phyloP scores from a whole-genome alignment of 225 moss, liverwort and hornwort species.

The Physcomitrium patens region DNA sequence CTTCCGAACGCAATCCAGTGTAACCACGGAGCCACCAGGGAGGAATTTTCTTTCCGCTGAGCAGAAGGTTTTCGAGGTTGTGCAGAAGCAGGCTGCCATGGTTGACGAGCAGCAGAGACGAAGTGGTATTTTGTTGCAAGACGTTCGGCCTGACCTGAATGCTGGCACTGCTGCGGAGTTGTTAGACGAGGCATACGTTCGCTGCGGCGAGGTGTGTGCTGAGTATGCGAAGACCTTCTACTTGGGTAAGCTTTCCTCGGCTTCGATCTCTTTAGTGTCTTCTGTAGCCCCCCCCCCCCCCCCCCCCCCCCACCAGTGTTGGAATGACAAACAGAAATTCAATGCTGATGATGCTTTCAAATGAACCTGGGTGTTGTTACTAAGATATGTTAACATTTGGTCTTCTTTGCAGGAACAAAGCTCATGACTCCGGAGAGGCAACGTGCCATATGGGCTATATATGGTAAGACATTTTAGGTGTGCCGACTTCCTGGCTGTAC shows the following conservation, averaged over 20 bases:
- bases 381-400: neutral
- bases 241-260: conserved; percentile 51
- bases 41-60: conserved; percentile 47
- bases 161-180: conserved; percentile 46
- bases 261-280: neutral
- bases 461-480: conserved; percentile 42
- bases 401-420: conserved; percentile 67
- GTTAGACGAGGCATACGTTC: conserved; percentile 70
- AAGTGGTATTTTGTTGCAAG: conserved; percentile 13
- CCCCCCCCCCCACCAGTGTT: no score
- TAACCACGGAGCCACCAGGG: conserved; percentile 19
- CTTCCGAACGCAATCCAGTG: conserved; percentile 17
- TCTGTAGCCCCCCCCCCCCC: no score
- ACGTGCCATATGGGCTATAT: conserved; percentile 95
- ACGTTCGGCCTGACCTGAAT: conserved; percentile 28
- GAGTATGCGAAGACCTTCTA: conserved; percentile 96
- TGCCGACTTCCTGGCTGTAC: no score
- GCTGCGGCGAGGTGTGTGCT: conserved; percentile 95
- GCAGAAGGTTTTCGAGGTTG: conserved; percentile 64
- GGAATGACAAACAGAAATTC: no score
- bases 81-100: conserved; percentile 71
- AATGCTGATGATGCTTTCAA: neutral
- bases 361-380: no score
- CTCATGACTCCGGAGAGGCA: conserved; percentile 93
- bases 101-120: conserved; percentile 50